phyloP scores from a whole-genome alignment of 768 basidiomycete genomes.

The Mycena albidolilacea region DNA sequence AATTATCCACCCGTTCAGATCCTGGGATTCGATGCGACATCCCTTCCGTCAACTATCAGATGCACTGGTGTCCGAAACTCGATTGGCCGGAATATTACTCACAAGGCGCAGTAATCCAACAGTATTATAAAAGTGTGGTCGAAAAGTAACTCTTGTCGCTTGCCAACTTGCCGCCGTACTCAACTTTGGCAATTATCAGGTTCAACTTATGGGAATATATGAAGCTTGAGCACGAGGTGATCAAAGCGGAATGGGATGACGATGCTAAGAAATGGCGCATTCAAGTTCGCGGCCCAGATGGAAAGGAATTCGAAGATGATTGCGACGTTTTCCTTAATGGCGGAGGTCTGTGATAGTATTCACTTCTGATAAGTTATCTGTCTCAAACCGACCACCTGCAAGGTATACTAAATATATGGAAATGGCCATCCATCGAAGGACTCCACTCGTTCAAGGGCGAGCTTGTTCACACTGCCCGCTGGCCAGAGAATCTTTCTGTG shows the following conservation, averaged over 20 bases:
- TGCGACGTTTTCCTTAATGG: slow-evolving; percentile 45
- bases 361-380: neutral
- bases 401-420: slow-evolving; percentile 53
- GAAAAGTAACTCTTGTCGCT: slow-evolving; percentile 50
- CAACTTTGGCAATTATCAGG: slow-evolving; percentile 21
- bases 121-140: slow-evolving; percentile 58
- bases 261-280: slow-evolving; percentile 58
- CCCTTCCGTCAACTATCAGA: slow-evolving; percentile 52
- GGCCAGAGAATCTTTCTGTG: slow-evolving; percentile 55
- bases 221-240: slow-evolving; percentile 59
- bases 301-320: slow-evolving; percentile 40
- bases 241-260: slow-evolving; percentile 58
- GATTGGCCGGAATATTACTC: slow-evolving; percentile 66
- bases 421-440: slow-evolving; percentile 68
- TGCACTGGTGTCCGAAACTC: slow-evolving; percentile 49
- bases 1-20: slow-evolving; percentile 28
- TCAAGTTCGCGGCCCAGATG: slow-evolving; percentile 48
- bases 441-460: slow-evolving; percentile 63
- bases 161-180: neutral
- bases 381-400: neutral
- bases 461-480: slow-evolving; percentile 64
- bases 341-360: slow-evolving; percentile 36
- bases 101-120: slow-evolving; percentile 60
- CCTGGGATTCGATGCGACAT: slow-evolving; percentile 63
- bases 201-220: slow-evolving; percentile 57